Conservation (phyloP, 805 yeast genomes). For the Torulaspora maleeae region DNA sequence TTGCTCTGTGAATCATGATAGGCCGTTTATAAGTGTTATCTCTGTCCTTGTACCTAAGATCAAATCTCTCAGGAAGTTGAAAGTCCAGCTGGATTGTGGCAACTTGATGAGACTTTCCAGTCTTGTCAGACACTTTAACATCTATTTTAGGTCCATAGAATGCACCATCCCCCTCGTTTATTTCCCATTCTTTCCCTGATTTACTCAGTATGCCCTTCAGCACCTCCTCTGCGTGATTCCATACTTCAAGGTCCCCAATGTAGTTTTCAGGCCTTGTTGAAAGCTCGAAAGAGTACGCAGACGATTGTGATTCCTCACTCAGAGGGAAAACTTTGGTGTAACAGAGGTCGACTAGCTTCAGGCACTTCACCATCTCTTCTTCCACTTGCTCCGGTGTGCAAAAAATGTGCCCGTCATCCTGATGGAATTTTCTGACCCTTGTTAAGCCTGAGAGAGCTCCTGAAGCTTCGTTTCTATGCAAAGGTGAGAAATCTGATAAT, state of each 20-base stretch:
- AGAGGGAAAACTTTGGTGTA: constrained; percentile 55
- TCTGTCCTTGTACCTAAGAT: constrained; percentile 58
- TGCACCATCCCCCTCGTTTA: constrained; percentile 93
- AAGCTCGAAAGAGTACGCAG: constrained; percentile 59
- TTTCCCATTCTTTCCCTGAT: constrained; percentile 55
- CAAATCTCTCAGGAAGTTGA: constrained; percentile 83
- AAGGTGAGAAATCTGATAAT: constrained; percentile 80
- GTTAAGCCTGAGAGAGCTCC: constrained; percentile 93
- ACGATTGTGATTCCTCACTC: constrained; percentile 14
- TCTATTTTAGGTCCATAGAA: constrained; percentile 96
- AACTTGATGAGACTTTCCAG: constrained; percentile 80
- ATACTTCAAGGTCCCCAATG: constrained; percentile 70
- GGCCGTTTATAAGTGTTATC: constrained; percentile 58
- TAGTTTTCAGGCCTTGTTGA: constrained; percentile 83
- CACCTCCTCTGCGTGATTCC: constrained; percentile 78
- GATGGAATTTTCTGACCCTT: constrained; percentile 91
- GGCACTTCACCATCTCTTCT: constrained; percentile 64
- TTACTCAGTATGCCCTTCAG: constrained; percentile 55
- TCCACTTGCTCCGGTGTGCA: constrained; percentile 75
- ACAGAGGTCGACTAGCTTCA: constrained; percentile 68
- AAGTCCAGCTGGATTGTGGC: constrained; percentile 95
- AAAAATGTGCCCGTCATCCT: constrained; percentile 96
- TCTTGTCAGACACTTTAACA: constrained; percentile 72
- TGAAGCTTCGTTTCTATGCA: constrained; percentile 91
- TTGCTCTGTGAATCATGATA: constrained; percentile 94